These are phyloP conservation scores for Hypericum androsaemum DNA, from an alignment of 345 rosid genomes.

Conservation along the genomic window DNA sequence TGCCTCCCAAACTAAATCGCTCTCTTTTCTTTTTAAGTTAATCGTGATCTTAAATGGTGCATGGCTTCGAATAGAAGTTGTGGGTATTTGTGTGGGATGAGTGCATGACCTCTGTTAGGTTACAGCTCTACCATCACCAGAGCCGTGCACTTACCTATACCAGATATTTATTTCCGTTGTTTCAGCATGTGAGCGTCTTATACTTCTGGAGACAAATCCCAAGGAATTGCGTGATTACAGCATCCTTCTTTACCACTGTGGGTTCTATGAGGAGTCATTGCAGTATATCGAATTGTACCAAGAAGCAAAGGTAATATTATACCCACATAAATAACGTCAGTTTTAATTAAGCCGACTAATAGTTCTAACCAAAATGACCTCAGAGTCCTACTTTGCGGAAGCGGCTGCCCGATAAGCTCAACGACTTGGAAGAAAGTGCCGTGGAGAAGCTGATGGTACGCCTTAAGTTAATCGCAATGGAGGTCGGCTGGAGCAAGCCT, in stretches of 20 bases:
- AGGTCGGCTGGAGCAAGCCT: conserved; percentile 48
- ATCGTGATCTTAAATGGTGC: too few species aligned
- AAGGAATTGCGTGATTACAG: conserved; percentile 57
- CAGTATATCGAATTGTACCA: conserved; percentile 33
- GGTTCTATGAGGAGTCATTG: conserved; percentile 41
- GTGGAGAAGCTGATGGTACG: conserved; percentile 40
- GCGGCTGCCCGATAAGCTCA: conserved; percentile 15
- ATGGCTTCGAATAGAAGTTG: too few species aligned
- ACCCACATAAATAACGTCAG: background rate
- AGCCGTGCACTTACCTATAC: background rate
- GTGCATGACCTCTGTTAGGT: too few species aligned
- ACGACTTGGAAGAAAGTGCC: conserved; percentile 42
- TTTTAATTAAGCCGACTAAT: background rate
- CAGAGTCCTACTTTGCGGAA: conserved; percentile 22
- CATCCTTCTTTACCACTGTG: conserved; percentile 59
- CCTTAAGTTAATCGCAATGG: conserved; percentile 50
- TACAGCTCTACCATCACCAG: too few species aligned
- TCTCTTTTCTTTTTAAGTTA: background rate
- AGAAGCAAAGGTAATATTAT: conserved; percentile 31
- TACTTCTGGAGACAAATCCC: conserved; percentile 38
- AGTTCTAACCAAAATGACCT: too few species aligned
- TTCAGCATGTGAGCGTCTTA: conserved; percentile 63
- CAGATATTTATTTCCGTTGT: conserved; percentile 8
- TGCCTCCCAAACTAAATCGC: conserved; percentile 11
- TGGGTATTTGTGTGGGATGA: too few species aligned